Evolutionary conservation across 2,329 filamentous ascomycete genomes (phyloP), one percentile per base, ranked within the genome.

Genomic region (Claviceps spartinae): DNA sequence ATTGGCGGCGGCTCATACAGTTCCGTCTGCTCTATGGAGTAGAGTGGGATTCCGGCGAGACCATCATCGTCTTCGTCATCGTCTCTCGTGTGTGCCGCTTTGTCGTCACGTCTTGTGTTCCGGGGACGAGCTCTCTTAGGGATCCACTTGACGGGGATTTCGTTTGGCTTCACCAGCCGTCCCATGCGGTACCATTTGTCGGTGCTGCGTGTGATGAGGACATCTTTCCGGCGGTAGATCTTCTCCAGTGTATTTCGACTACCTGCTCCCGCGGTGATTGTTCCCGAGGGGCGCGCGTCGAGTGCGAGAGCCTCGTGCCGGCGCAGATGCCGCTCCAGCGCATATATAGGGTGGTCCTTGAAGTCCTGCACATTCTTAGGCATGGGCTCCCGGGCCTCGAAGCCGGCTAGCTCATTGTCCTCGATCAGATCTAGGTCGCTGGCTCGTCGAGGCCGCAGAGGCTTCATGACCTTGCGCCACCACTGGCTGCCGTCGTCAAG

Each of bases 131-230:
- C 66, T 58, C 70, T 66, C 60, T 77, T 75, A 0, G 75, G 72
- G 2, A 88, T 69, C 63, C 84, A 83, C 63, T 95, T 97, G 14
- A 86, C 75, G 0, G 93, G 88, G 52, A 93, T 84, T 64, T 95
- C 87, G 14, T 85, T 81, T 0, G 79, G 69, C 58, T 81, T 87
- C 7, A 98, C 80, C 56, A 89, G 83, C 26, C 88, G 77, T 0
- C 93, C 93, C 54, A 91, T 69, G 2, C 90, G 82, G 65, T 93
- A 96, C 94, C 93, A 98, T 56, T 86, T 88, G 58, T 95, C 88
- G 3, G 81, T 82, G 55, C 82, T 94, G 55, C 83, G 79, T 1
- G 88, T 88, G 5, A 81, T 62, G 50, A 87, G 82, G 0, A 98
- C 88, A 63, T 97, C 88, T 47, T 75, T 76, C 3, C 93, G 79